phyloP scores from a whole-genome alignment of 164 flowering plant species.

The Cinnamomum micranthum region DNA sequence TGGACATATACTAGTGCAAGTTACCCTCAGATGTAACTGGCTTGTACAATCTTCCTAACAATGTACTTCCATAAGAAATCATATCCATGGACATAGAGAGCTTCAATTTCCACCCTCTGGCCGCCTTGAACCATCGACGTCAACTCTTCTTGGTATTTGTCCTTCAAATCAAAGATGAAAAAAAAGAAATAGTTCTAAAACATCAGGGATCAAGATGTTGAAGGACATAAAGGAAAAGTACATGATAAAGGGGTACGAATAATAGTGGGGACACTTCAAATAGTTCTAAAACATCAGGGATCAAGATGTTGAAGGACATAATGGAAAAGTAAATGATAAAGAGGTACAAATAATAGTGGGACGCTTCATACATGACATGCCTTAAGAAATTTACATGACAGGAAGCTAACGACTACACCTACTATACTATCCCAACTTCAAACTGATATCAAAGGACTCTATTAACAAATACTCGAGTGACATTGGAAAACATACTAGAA shows the following conservation, averaged over 20 bases:
- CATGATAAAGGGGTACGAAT: background rate
- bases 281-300: background rate
- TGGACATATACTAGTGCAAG: background rate
- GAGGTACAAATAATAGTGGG: background rate
- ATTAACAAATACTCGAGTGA: no score
- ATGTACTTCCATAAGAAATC: constrained; percentile 70
- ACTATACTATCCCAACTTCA: no score
- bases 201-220: background rate
- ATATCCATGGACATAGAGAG: constrained; percentile 74
- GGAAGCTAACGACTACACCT: background rate
- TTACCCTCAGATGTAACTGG: constrained; percentile 44
- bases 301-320: background rate
- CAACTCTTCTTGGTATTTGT: constrained; percentile 64
- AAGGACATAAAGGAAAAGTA: background rate
- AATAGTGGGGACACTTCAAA: background rate
- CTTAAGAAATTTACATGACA: background rate
- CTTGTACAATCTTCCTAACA: constrained; percentile 70
- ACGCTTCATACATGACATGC: background rate
- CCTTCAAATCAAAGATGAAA: constrained; percentile 31
- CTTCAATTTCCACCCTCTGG: constrained; percentile 85
- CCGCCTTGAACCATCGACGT: constrained; percentile 57
- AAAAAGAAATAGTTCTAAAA: constrained; percentile 1
- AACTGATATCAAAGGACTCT: no score
- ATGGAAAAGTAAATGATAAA: background rate
- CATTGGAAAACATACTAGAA: no score